Conservation (phyloP, 257 asterid species). For the Fraxinus americana region DNA sequence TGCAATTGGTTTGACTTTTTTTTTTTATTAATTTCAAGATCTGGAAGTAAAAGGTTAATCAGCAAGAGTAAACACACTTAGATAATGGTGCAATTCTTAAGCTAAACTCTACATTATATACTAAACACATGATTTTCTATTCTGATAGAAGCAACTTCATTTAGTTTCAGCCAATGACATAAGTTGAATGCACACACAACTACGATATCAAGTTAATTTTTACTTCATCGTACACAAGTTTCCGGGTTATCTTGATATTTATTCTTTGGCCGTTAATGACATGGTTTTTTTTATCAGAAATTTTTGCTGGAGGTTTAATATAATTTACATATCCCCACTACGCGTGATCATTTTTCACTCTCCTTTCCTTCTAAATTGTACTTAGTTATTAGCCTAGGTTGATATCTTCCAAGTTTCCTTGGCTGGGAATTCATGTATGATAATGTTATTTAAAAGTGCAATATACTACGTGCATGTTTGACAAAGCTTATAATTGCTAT, state of each 20-base stretch:
- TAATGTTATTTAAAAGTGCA: background rate
- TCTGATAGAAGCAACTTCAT: background rate
- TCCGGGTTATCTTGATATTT: background rate
- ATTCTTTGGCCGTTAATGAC: background rate
- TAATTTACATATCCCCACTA: background rate
- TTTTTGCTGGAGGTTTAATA: background rate
- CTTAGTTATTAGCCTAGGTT: background rate
- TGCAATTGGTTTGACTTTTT: background rate
- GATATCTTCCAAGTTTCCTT: background rate
- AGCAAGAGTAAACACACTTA: background rate
- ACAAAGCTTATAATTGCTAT: too few species aligned
- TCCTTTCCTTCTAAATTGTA: background rate
- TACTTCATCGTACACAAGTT: background rate
- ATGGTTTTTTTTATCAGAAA: too few species aligned
- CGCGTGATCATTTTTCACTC: background rate
- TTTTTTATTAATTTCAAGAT: background rate
- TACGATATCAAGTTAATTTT: background rate
- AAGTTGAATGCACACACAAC: background rate
- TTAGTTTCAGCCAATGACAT: slow-evolving; percentile 1
- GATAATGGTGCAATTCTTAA: background rate
- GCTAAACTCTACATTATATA: background rate
- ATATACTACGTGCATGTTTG: too few species aligned
- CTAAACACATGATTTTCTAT: background rate
- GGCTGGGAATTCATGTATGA: background rate
- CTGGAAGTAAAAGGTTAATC: background rate